A percentile compares a stretch with the other conserved stretches of the same genome.
These are phyloP conservation scores for Starmerella powellii DNA, from an alignment of 805 yeast genomes.

Conservation along the genomic window DNA sequence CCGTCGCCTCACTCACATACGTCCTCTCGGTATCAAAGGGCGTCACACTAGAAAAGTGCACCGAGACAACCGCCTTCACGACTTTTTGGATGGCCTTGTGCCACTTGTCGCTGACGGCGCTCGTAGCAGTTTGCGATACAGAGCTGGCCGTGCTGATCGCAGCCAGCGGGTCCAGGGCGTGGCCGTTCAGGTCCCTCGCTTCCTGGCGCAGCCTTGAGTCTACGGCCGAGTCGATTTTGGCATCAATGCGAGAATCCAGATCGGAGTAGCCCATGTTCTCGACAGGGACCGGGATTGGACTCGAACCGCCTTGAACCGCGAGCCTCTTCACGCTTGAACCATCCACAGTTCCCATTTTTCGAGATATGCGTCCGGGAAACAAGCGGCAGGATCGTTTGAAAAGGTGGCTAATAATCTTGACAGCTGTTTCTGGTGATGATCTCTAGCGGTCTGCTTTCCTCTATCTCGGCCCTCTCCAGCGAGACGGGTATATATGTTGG, in stretches of 20 bases:
- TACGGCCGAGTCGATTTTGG: neutral
- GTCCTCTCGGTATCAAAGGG: conserved; percentile 79
- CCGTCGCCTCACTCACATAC: conserved; percentile 75
- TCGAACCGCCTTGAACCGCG: neutral
- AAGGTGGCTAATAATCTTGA: neutral
- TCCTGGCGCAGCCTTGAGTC: neutral
- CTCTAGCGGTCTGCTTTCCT: too few species aligned
- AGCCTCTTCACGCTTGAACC: neutral
- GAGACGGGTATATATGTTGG: too few species aligned
- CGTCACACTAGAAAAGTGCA: conserved; percentile 77
- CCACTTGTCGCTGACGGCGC: conserved; percentile 41
- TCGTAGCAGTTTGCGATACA: too few species aligned
- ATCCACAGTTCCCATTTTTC: conserved; percentile 1
- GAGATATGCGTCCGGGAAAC: neutral
- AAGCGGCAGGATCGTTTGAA: conserved; percentile 1
- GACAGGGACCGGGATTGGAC: neutral
- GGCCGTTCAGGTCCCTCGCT: neutral
- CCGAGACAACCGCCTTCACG: conserved; percentile 75
- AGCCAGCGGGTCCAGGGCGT: too few species aligned
- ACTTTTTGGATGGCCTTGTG: conserved; percentile 69
- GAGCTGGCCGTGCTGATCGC: too few species aligned
- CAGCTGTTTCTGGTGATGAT: neutral
- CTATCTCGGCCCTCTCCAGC: too few species aligned
- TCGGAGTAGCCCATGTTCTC: neutral
- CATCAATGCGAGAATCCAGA: neutral